phyloP scores from a whole-genome alignment of 768 basidiomycete species.

The Xerocomellus intermedius region DNA sequence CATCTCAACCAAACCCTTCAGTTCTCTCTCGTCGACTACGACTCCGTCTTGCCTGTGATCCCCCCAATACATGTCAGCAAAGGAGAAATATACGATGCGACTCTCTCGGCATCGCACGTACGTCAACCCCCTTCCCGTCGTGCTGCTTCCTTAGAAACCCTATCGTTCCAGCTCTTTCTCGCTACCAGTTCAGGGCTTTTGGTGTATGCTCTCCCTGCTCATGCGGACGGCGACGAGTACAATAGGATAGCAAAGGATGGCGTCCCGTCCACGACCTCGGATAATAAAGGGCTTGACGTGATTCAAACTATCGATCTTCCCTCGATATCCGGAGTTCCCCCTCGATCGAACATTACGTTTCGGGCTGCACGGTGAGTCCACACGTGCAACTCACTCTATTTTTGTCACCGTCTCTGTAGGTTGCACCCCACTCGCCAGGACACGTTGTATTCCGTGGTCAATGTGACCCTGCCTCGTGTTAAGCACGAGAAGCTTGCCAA shows the following conservation, averaged over 20 bases:
- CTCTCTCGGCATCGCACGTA: constrained; percentile 70
- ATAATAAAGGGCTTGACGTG: constrained; percentile 36
- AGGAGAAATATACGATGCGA: constrained; percentile 84
- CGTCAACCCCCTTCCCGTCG: constrained; percentile 15
- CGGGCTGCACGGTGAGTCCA: constrained; percentile 55
- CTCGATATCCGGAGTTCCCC: constrained; percentile 41
- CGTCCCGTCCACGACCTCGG: constrained; percentile 33
- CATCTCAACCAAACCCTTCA: constrained; percentile 27
- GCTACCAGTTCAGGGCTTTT: constrained; percentile 63
- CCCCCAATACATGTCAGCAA: constrained; percentile 51
- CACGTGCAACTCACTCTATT: background rate
- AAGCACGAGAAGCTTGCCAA: constrained; percentile 51
- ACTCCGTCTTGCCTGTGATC: constrained; percentile 50
- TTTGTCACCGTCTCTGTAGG: constrained; percentile 36
- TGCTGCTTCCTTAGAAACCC: background rate
- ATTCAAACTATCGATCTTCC: constrained; percentile 57
- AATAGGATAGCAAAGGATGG: background rate
- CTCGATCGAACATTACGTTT: constrained; percentile 50
- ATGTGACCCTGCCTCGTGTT: constrained; percentile 60
- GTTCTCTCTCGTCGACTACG: constrained; percentile 67
- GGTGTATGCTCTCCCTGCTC: constrained; percentile 55
- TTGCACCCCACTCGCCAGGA: constrained; percentile 52
- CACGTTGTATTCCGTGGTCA: constrained; percentile 68
- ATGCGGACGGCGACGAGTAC: background rate
- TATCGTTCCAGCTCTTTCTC: constrained; percentile 53